Conservation (phyloP, 2,329 filamentous ascomycete species). For the Penicillium thymicola region DNA sequence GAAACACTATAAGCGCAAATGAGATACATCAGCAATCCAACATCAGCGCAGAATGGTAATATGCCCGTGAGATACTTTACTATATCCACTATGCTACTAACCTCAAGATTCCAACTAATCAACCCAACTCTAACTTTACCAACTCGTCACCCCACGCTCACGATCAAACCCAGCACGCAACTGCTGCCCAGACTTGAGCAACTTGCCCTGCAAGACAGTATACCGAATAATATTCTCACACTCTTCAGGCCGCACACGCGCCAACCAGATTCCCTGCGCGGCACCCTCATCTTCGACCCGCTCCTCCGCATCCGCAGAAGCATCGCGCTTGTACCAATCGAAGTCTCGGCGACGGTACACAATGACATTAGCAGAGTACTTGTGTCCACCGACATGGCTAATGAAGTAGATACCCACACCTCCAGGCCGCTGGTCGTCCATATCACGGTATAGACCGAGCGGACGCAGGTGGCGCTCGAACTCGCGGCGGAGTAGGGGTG, state of each 20-base stretch:
- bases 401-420: constrained; percentile 97
- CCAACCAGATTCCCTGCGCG: constrained; percentile 89
- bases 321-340: constrained; percentile 35
- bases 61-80: neutral
- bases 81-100: neutral
- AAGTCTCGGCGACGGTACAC: constrained; percentile 67
- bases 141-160: constrained; percentile 75
- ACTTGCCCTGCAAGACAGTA: constrained; percentile 88
- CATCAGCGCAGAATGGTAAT: neutral
- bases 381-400: constrained; percentile 92
- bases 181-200: constrained; percentile 84
- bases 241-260: constrained; percentile 77
- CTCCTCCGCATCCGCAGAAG: constrained; percentile 22
- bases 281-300: constrained; percentile 55
- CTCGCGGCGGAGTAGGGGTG: constrained; percentile 82
- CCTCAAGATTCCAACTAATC: neutral
- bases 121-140: constrained; percentile 52
- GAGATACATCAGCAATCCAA: neutral
- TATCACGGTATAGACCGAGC: constrained; percentile 77
- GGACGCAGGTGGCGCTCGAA: constrained; percentile 84
- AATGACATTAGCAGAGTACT: constrained; percentile 93
- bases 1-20: neutral
- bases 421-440: constrained; percentile 83
- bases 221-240: constrained; percentile 89
- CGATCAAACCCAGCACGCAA: constrained; percentile 89